These are phyloP conservation scores for Gossypium davidsonii DNA, from an alignment of 441 rosid genomes.

Conservation along the genomic window DNA sequence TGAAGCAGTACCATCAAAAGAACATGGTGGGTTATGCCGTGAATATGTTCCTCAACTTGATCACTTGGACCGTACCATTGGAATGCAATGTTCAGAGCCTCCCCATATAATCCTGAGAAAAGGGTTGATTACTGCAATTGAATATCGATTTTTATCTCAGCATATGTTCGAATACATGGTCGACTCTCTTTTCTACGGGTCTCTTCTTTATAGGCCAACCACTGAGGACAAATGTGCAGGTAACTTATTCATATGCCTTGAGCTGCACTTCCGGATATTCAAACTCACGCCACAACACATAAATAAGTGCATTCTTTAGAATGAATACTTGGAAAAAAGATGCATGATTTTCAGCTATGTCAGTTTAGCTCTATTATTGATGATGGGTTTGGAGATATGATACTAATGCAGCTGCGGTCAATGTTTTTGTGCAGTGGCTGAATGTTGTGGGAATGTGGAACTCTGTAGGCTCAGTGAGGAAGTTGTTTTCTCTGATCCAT, in stretches of 20 bases:
- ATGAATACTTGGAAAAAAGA: too few species aligned
- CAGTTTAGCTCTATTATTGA: neutral
- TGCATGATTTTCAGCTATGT: neutral
- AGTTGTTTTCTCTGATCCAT: conserved; percentile 88
- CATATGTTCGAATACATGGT: conserved; percentile 51
- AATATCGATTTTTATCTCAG: conserved; percentile 61
- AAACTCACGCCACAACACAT: too few species aligned
- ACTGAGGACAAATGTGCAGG: conserved; percentile 71
- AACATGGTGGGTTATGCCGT: conserved; percentile 56
- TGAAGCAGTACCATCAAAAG: conserved; percentile 54
- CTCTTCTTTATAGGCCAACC: conserved; percentile 54
- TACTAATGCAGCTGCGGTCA: conserved; percentile 9
- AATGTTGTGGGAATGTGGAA: conserved; percentile 89
- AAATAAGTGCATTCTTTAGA: too few species aligned
- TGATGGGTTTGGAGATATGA: neutral
- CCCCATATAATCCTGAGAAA: conserved; percentile 82
- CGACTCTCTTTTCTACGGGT: conserved; percentile 62
- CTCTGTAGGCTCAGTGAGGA: conserved; percentile 82
- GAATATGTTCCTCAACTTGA: conserved; percentile 82
- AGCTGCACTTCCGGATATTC: too few species aligned
- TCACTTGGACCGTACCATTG: conserved; percentile 75
- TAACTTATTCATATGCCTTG: conserved; percentile 7
- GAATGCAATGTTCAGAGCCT: conserved; percentile 78
- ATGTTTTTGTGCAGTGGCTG: conserved; percentile 60
- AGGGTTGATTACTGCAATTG: conserved; percentile 71